Percentiles rank a stretch among this genome's conserved stretches.
Evolutionary conservation across 495 filamentous ascomycete species (phyloP).

Genomic region (Aspergillus carlsbadensis): DNA sequence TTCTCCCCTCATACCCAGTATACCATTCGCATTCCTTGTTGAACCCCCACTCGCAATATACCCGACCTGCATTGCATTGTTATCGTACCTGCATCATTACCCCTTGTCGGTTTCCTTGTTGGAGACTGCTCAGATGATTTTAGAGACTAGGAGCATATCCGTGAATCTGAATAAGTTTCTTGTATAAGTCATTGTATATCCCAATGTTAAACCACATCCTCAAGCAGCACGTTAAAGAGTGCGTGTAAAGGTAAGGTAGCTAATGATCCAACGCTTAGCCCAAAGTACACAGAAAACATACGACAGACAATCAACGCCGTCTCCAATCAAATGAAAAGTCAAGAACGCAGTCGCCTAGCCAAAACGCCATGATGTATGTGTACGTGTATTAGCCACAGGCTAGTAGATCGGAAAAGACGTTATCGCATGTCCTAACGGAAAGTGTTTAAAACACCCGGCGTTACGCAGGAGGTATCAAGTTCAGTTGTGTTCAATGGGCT

Average conservation of each 20-base stretch:
- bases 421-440: not conserved
- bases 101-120: too few relatives aligned
- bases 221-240: too few relatives aligned
- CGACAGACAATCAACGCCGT: too few relatives aligned
- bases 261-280: too few relatives aligned
- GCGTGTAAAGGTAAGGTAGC: too few relatives aligned
- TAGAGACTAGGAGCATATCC: not conserved
- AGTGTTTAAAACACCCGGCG: not conserved
- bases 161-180: not conserved
- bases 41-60: slow-evolving; percentile 2
- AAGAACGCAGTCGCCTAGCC: not conserved
- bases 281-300: too few relatives aligned
- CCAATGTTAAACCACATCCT: too few relatives aligned
- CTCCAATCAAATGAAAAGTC: not conserved
- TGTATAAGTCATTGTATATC: too few relatives aligned
- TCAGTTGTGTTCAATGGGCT: slow-evolving; percentile 75
- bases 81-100: not conserved
- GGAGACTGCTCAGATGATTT: not conserved
- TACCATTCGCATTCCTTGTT: not conserved
- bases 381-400: not conserved
- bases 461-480: not conserved
- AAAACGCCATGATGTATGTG: slow-evolving; percentile 2
- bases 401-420: not conserved
- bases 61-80: slow-evolving; percentile 2
- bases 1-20: not conserved